These are phyloP conservation scores for Dendrobium catenatum DNA, from an alignment of 106 monocot genomes.

Conservation along the genomic window DNA sequence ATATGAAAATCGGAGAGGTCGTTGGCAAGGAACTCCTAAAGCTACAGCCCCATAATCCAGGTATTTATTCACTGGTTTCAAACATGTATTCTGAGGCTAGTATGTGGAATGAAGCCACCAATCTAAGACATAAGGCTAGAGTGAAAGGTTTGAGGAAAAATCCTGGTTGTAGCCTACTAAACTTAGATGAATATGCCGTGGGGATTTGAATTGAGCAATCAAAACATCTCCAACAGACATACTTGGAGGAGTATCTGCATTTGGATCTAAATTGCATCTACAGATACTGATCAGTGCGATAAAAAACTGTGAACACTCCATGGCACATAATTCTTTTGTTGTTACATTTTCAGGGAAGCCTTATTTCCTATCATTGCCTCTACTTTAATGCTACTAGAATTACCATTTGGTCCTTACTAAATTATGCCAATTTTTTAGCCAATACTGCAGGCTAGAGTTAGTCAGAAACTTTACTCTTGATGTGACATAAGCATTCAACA, in stretches of 20 bases:
- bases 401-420: neutral
- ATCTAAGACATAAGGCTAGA: constrained; percentile 17
- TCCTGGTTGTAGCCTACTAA: constrained; percentile 35
- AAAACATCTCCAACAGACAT: neutral
- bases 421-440: neutral
- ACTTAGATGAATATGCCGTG: constrained; percentile 1
- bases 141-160: constrained; percentile 30
- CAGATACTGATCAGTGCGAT: neutral
- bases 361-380: neutral
- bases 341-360: neutral
- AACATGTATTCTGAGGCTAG: constrained; percentile 33
- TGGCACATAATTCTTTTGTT: neutral
- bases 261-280: neutral
- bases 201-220: neutral
- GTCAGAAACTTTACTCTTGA: neutral
- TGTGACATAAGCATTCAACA: neutral
- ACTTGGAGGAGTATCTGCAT: neutral
- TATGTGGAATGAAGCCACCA: constrained; percentile 42
- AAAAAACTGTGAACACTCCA: neutral
- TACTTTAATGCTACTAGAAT: neutral
- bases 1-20: constrained; percentile 33
- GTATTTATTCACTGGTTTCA: constrained; percentile 37
- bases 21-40: constrained; percentile 37
- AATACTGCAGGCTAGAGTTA: neutral
- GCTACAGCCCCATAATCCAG: constrained; percentile 25